Evolutionary conservation across 2,329 filamentous ascomycete genomes (phyloP).

Genomic region (Paramyrothecium sp.): DNA sequence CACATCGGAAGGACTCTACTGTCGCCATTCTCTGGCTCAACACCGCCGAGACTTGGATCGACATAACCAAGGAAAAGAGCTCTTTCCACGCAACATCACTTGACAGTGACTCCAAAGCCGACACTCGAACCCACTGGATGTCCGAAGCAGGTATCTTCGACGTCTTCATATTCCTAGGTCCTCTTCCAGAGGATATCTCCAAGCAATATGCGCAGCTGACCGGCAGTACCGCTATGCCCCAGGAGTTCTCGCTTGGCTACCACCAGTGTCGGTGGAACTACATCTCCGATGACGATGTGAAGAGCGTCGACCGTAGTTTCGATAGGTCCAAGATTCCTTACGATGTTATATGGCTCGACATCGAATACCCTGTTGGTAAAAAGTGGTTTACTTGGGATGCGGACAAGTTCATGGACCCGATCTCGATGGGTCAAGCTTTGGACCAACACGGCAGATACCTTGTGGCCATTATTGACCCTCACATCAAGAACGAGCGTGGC

Average conservation of each 20-base stretch:
- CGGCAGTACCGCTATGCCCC: conserved; percentile 85
- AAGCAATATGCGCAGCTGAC: conserved; percentile 86
- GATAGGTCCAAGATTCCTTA: conserved; percentile 95
- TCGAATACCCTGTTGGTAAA: conserved; percentile 95
- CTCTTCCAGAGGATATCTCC: conserved; percentile 77
- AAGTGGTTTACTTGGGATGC: conserved; percentile 98
- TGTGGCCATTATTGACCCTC: conserved; percentile 92
- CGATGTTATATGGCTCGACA: conserved; percentile 98
- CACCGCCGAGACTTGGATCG: conserved; percentile 94
- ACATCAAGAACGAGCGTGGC: conserved; percentile 87
- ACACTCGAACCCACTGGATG: conserved; percentile 93
- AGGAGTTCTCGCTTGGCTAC: conserved; percentile 89
- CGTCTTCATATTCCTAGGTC: conserved; percentile 91
- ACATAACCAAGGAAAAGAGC: conserved; percentile 79
- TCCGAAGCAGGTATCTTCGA: conserved; percentile 89
- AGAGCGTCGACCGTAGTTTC: conserved; percentile 93
- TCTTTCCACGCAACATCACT: conserved; percentile 75
- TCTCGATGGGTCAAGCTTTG: conserved; percentile 83
- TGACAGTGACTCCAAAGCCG: conserved; percentile 65
- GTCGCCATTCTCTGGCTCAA: conserved; percentile 98
- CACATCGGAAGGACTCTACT: conserved; percentile 87
- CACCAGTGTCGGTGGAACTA: conserved; percentile 99
- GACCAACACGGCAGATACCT: conserved; percentile 84
- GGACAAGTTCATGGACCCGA: conserved; percentile 81
- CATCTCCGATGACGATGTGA: conserved; percentile 93